These are phyloP conservation scores for Penicillium bovifimosum DNA, from an alignment of 495 filamentous ascomycete genomes.

Conservation along the genomic window DNA sequence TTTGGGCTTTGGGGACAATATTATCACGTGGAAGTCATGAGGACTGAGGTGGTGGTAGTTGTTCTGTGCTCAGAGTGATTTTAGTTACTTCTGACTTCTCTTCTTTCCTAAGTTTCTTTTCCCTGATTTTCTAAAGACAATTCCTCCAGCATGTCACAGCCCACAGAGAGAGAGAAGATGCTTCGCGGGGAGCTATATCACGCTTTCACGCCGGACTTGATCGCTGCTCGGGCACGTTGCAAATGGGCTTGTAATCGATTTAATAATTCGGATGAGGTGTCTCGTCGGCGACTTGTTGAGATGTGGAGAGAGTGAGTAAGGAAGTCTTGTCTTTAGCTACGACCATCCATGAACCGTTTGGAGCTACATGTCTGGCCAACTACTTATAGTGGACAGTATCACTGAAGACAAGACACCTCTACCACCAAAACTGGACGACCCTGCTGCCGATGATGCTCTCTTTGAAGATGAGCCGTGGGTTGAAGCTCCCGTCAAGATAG, in stretches of 20 bases:
- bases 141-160: no score
- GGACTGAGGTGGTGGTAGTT: no score
- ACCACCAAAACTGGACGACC: conserved; percentile 46
- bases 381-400: conserved; percentile 37
- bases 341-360: not conserved
- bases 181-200: conserved; percentile 41
- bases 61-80: no score
- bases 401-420: conserved; percentile 55
- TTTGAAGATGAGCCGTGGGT: conserved; percentile 61
- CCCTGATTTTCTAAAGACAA: no score
- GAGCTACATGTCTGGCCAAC: not conserved
- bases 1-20: no score
- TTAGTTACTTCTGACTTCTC: no score
- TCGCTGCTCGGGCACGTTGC: conserved; percentile 54
- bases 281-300: conserved; percentile 54
- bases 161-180: conserved; percentile 34
- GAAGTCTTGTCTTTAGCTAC: not conserved
- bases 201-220: conserved; percentile 51
- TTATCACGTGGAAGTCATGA: no score
- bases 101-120: not conserved
- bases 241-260: conserved; percentile 53
- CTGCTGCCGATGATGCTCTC: conserved; percentile 54
- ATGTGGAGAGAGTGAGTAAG: conserved; percentile 68
- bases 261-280: conserved; percentile 54
- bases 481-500: conserved; percentile 63